Conservation (phyloP, 225 moss, liverwort and hornwort species). For the Physcomitrellopsis africana region DNA sequence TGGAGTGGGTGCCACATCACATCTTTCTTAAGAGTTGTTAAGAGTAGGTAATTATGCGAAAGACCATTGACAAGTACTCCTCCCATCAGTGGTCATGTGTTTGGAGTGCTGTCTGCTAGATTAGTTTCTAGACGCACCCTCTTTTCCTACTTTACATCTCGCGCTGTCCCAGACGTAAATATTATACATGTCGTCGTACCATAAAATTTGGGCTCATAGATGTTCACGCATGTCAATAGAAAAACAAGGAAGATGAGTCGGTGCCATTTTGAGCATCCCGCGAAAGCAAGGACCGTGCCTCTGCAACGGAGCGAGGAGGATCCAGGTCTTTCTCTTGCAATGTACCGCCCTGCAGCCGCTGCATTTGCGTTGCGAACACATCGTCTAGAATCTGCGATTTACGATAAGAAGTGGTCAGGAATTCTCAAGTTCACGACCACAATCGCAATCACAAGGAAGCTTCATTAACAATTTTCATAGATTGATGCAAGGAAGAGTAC, state of each 20-base stretch:
- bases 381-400: slow-evolving; percentile 83
- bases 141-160: background rate
- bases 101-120: background rate
- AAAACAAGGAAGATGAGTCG: slow-evolving; percentile 66
- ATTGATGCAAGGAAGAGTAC: slow-evolving; percentile 6
- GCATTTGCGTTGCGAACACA: slow-evolving; percentile 95
- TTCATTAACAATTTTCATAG: background rate
- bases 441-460: background rate
- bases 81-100: slow-evolving; percentile 18
- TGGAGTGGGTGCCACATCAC: slow-evolving; percentile 16
- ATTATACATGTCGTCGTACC: slow-evolving; percentile 27
- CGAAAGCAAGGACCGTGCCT: slow-evolving; percentile 92
- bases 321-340: slow-evolving; percentile 93
- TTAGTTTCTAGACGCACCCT: background rate
- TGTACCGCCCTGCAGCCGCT: slow-evolving; percentile 82
- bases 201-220: background rate
- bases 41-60: background rate
- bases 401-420: background rate
- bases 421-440: too few species aligned
- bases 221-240: slow-evolving; percentile 30
- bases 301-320: slow-evolving; percentile 94
- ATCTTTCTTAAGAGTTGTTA: background rate
- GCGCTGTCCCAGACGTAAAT: background rate
- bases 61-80: slow-evolving; percentile 1
- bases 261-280: slow-evolving; percentile 76